These are phyloP conservation scores for Tetradesmus obliquus DNA, from an alignment of 139 green algal species.

Conservation along the genomic window DNA sequence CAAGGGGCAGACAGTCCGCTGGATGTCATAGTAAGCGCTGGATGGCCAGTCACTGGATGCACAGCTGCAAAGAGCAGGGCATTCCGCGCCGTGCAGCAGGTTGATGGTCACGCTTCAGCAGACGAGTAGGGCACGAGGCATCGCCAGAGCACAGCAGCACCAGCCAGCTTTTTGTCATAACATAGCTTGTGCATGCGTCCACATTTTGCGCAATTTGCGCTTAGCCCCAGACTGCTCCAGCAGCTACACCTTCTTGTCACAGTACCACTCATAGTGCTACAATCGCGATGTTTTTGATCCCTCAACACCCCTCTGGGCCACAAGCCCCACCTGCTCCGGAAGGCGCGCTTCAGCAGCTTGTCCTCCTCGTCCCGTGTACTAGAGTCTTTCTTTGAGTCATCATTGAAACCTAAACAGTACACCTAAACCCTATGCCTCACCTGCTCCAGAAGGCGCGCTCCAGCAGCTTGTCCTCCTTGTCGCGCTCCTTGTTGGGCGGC, in stretches of 20 bases:
- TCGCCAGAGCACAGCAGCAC: too few relatives aligned
- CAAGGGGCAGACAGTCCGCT: background rate
- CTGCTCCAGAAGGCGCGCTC: slow-evolving; percentile 71
- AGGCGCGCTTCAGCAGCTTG: slow-evolving; percentile 58
- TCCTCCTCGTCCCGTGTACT: slow-evolving; percentile 28
- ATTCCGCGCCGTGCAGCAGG: background rate
- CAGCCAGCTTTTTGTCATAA: too few relatives aligned
- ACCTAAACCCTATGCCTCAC: background rate
- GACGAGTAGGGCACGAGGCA: too few relatives aligned
- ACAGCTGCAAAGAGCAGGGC: background rate
- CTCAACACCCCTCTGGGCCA: too few relatives aligned
- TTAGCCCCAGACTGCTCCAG: too few relatives aligned
- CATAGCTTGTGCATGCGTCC: too few relatives aligned
- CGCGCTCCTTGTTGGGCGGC: slow-evolving; percentile 29
- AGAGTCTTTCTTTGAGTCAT: background rate
- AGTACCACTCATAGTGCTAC: too few relatives aligned
- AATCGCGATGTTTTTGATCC: too few relatives aligned
- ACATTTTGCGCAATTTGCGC: too few relatives aligned
- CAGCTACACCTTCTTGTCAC: too few relatives aligned
- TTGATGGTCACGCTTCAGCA: background rate
- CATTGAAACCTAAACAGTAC: too few relatives aligned
- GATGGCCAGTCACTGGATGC: background rate
- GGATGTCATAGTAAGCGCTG: background rate
- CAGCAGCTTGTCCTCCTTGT: slow-evolving; percentile 48
- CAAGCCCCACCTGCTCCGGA: slow-evolving; percentile 58